These are phyloP conservation scores for Fallopia convolvulus DNA, from an alignment of 148 eudicot genomes.

Conservation along the genomic window DNA sequence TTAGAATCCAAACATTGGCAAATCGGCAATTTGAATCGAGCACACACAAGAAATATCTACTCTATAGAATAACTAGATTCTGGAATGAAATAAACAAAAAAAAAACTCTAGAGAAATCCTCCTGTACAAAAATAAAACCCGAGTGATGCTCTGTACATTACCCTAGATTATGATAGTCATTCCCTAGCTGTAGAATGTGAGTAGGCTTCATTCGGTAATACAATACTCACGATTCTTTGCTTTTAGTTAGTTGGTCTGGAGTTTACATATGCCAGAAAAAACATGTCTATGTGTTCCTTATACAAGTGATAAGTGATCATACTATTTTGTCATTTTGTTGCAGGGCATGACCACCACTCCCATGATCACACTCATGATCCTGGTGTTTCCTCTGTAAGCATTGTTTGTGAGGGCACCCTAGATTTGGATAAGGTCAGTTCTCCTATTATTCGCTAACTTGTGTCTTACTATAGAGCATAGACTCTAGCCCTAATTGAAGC, in stretches of 20 bases:
- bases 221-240: background rate
- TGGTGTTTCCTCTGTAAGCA: conserved; percentile 96
- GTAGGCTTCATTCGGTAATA: background rate
- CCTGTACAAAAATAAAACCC: background rate
- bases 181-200: background rate
- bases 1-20: background rate
- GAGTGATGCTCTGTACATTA: background rate
- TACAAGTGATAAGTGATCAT: background rate
- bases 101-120: background rate
- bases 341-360: conserved; percentile 85
- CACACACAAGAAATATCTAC: background rate
- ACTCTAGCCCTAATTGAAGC: background rate
- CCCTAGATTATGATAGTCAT: background rate
- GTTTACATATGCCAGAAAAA: background rate
- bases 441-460: background rate
- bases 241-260: background rate
- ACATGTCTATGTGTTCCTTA: background rate
- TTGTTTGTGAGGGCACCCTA: conserved; percentile 95
- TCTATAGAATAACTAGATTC: background rate
- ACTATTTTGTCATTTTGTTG: conserved; percentile 9
- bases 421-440: conserved; percentile 86
- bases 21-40: background rate
- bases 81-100: background rate
- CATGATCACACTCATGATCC: conserved; percentile 98
- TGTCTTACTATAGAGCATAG: background rate